phyloP scores from a whole-genome alignment of 495 filamentous ascomycete genomes.

The Aspergillus bertholletiae region DNA sequence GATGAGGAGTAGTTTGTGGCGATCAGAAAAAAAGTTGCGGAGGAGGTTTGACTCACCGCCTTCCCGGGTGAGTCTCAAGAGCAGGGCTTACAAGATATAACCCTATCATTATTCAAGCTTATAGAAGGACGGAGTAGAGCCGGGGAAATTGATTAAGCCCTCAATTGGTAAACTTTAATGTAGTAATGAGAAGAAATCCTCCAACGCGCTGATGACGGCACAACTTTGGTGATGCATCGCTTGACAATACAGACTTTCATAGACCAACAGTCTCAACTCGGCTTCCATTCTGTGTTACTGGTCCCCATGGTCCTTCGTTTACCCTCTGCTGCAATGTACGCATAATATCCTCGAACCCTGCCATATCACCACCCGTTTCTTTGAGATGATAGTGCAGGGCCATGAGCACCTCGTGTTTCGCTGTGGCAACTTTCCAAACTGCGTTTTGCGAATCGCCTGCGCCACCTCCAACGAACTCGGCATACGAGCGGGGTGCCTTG shows the following conservation, averaged over 20 bases:
- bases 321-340: slow-evolving; percentile 40
- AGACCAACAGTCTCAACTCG: slow-evolving; percentile 36
- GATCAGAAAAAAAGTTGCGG: slow-evolving; percentile 22
- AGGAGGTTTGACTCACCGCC: slow-evolving; percentile 20
- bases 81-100: slow-evolving; percentile 14
- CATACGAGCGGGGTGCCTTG: slow-evolving; percentile 53
- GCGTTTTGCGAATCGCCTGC: slow-evolving; percentile 55
- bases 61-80: slow-evolving; percentile 5
- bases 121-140: background rate
- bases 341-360: slow-evolving; percentile 43
- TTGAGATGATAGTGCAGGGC: slow-evolving; percentile 37
- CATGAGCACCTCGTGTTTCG: slow-evolving; percentile 55
- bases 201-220: background rate
- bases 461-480: slow-evolving; percentile 55
- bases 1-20: background rate
- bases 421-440: slow-evolving; percentile 56
- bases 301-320: slow-evolving; percentile 42
- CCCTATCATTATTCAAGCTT: background rate
- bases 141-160: background rate
- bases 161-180: background rate
- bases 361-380: slow-evolving; percentile 24
- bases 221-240: background rate
- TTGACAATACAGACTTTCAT: slow-evolving; percentile 18
- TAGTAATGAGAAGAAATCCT: background rate
- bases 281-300: slow-evolving; percentile 24